phyloP scores from a whole-genome alignment of 164 flowering plant species.

The Liquidambar formosana region DNA sequence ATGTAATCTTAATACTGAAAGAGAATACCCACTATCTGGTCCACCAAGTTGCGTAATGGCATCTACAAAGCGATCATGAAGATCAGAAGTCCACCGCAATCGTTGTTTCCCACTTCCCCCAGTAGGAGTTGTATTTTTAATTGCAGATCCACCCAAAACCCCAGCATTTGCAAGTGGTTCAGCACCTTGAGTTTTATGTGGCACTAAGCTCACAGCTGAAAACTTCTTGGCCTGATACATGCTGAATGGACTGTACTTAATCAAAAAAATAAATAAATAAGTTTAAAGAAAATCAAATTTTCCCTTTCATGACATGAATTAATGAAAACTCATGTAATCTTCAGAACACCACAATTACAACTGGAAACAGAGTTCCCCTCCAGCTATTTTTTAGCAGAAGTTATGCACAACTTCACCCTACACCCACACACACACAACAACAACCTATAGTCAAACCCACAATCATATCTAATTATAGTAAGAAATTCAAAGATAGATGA shows the following conservation, averaged over 20 bases:
- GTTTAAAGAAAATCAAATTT: background rate
- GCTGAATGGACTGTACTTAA: conserved; percentile 22
- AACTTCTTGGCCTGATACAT: conserved; percentile 65
- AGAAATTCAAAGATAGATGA: too few species aligned
- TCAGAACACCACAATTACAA: too few species aligned
- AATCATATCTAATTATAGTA: too few species aligned
- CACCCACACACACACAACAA: too few species aligned
- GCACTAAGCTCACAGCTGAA: conserved; percentile 44
- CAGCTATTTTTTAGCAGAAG: too few species aligned
- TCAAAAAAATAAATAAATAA: background rate
- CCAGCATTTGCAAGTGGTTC: conserved; percentile 41
- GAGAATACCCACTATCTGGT: conserved; percentile 72
- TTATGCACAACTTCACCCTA: too few species aligned
- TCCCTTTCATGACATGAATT: background rate
- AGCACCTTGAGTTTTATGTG: conserved; percentile 44
- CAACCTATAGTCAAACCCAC: too few species aligned
- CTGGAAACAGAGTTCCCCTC: too few species aligned
- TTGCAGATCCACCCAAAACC: conserved; percentile 27
- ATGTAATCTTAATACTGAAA: conserved; percentile 6
- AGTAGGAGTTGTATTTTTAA: conserved; percentile 36
- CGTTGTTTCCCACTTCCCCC: conserved; percentile 63
- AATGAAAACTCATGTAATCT: background rate
- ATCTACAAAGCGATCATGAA: conserved; percentile 72
- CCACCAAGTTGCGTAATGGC: conserved; percentile 77
- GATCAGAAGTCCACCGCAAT: conserved; percentile 67